Base-by-base conservation (phyloP, 2,329 filamentous ascomycete genomes). In the Fusarium sororula region DNA sequence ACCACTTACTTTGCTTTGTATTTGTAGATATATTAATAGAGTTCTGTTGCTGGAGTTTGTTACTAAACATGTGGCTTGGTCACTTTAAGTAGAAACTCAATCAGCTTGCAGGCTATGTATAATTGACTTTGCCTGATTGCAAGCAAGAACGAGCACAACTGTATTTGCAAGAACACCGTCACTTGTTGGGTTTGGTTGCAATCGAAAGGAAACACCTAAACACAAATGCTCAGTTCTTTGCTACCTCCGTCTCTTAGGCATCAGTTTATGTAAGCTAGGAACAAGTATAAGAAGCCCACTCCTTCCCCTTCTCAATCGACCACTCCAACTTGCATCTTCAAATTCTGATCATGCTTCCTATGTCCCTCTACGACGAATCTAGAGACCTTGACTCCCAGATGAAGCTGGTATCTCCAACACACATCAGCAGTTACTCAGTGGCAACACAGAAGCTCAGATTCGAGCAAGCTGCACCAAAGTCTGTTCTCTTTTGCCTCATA, bases 311-410 rank as follows among this genome's bases (percentile, higher is more conserved):
- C 35, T 28, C 35, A 10, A 54, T 28, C 35, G 14, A n/a, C 18
- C 24, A n/a, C 32, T 38, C n/a, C 32, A 38, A 26, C 50, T 28
- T 28, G 7, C 24, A 54, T 37, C 50, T 15, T 26, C 1, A 22
- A 9, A 38, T 26, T 39, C 51, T 13, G 24, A 24, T 17, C 12
- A 9, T 17, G 7, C 7, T 15, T 15, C 4, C 6, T 20, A 24
- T 24, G 1, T 6, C 9, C 24, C 9, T 17, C 24, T 28, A 3
- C 11, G 28, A 9, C 3, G 14, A 0, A 3, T 28, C n/a, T 6
- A 7, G 15, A 6, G 14, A 53, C 1, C 2, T 24, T 2, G 18
- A 38, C 7, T 54, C n/a, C 3, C 6, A n/a, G 35, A 38, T 4
- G 20, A 5, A 22, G 6, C 14, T 38, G 18, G 7, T 12, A 7